phyloP scores from a whole-genome alignment of 108 stramenopile species.

The Nannochloropsis gaditana region DNA sequence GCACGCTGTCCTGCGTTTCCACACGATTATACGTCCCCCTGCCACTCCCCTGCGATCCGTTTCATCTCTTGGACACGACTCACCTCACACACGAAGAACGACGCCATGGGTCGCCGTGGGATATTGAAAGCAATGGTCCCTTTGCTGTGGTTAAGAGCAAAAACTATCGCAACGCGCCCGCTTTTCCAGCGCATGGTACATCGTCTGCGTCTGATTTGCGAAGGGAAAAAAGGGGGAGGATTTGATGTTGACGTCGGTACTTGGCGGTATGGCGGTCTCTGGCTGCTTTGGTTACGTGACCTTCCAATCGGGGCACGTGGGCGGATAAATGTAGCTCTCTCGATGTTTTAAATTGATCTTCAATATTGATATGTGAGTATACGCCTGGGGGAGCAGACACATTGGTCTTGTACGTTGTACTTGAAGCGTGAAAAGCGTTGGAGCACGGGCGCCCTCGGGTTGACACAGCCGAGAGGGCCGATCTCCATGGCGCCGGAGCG shows the following conservation, averaged over 20 bases:
- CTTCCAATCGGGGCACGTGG: too few species aligned
- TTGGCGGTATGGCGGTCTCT: too few species aligned
- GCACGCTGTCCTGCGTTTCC: not conserved
- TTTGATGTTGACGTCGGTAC: not conserved
- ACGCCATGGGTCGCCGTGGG: not conserved
- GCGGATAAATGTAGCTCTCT: too few species aligned
- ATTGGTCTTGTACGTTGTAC: too few species aligned
- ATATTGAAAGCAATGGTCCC: not conserved
- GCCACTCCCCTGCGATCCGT: not conserved
- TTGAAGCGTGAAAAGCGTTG: too few species aligned
- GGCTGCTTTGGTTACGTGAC: too few species aligned
- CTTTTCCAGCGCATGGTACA: not conserved
- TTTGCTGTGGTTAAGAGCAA: slow-evolving; percentile 10
- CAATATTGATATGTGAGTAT: too few species aligned
- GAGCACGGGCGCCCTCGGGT: too few species aligned
- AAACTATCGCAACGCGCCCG: not conserved
- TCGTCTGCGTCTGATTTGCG: not conserved
- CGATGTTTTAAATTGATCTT: too few species aligned
- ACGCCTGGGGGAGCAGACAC: too few species aligned
- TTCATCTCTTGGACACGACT: not conserved
- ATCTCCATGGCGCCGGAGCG: too few species aligned
- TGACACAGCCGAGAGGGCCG: too few species aligned
- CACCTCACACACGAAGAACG: not conserved
- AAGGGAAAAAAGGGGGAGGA: not conserved
- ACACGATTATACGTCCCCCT: not conserved